Evolutionary conservation across 1,284 basidiomycete genomes (phyloP), one percentile per base, ranked within the genome.

Genomic region (Rhodofomes roseus): DNA sequence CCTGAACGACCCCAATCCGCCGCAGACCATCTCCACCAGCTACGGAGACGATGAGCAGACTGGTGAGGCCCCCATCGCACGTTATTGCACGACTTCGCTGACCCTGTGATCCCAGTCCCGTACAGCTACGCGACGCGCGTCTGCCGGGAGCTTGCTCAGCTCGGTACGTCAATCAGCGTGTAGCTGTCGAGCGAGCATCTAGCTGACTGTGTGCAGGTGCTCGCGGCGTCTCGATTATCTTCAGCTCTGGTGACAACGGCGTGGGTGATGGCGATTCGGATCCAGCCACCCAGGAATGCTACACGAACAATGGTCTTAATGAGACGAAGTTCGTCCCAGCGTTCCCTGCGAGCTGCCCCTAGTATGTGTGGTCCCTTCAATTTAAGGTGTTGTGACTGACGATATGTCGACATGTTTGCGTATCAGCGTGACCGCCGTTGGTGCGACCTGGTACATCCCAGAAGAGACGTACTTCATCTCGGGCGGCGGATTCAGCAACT

Each of bases 21-120:
- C 86, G 12, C 76, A 78, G 60, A 77, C 80, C 8, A 82, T 88
- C 62, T 84, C 84, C 25, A 87, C 85, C 0, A 82, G 80, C 62
- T 87, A 92, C 67, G 87, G 81, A 7, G 89, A 92, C 60, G 75
- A 85, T 62, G 87, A 89, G 57, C 85, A 88, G 67, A 86, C 85
- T 31, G 83, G 84, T 82, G 55, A 43, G 70, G n/a, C 58, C 25
- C 36, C 22, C 4, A 18, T 2, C 1, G 12, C n/a, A 16, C 25
- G 12, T 14, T 39, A n/a, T 23, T 22, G 25, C 51, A 57, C 36
- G 48, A 36, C 34, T 14, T 18, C 20, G 18, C 56, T 23, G 60
- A 51, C 14, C 16, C 16, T 16, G 4, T 31, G 55, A 25, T 41
- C 6, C n/a, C 55, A 85, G 87, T 89, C 6, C 90, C 90, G 3